phyloP scores from a whole-genome alignment of 495 filamentous ascomycete genomes.

The Talaromyces wortmannii region DNA sequence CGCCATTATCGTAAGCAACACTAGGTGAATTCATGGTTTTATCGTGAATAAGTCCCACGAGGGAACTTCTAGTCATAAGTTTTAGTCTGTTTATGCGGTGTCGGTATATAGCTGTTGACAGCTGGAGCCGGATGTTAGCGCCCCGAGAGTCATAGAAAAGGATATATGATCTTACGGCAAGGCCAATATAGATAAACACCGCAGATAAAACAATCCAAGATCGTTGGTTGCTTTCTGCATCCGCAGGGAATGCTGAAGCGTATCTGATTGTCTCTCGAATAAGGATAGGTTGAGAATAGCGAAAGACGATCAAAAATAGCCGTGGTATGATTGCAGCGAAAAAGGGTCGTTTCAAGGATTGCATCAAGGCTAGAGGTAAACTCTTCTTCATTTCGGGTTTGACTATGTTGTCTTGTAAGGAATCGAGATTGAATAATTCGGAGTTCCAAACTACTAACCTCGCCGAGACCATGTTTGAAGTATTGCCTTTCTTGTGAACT shows the following conservation, averaged over 20 bases:
- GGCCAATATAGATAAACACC: not conserved
- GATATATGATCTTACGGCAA: not conserved
- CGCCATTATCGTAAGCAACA: conserved; percentile 27
- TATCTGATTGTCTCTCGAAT: conserved; percentile 44
- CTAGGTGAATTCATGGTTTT: conserved; percentile 23
- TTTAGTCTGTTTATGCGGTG: conserved; percentile 38
- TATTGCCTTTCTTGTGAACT: not conserved
- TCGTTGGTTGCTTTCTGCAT: not conserved
- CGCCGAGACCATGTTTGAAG: not conserved
- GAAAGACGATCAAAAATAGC: conserved; percentile 48
- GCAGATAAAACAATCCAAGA: not conserved
- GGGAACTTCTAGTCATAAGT: conserved; percentile 41
- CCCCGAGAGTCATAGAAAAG: not conserved
- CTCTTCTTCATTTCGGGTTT: not conserved
- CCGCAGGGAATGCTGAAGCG: conserved; percentile 12
- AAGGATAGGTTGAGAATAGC: conserved; percentile 57
- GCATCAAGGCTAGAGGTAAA: not conserved
- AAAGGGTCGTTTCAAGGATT: conserved; percentile 16
- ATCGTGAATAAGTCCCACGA: conserved; percentile 40
- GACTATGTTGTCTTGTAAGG: not conserved
- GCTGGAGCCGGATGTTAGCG: not conserved
- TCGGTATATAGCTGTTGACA: conserved; percentile 40
- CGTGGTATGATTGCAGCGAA: conserved; percentile 44
- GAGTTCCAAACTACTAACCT: not conserved
- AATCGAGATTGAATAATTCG: not conserved